A percentile compares a stretch with the other conserved stretches of the same genome.
Evolutionary conservation across 306 rosid species (phyloP).

Genomic region (Luffa aegyptiaca): DNA sequence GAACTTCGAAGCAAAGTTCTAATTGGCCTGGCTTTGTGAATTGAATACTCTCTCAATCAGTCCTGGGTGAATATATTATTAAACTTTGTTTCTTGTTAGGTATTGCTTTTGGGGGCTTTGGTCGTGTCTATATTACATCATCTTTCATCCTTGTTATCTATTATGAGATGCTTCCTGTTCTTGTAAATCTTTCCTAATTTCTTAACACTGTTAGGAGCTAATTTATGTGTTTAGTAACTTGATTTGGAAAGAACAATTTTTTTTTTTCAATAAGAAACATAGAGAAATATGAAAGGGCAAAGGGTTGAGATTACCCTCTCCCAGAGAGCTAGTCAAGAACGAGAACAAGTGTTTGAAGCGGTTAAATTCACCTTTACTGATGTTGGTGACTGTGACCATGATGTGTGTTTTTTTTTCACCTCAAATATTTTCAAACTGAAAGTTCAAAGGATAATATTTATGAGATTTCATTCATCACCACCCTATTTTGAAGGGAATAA

Average conservation of each 20-base stretch:
- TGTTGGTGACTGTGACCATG: neutral
- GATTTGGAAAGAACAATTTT: too few relatives aligned
- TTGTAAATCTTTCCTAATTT: neutral
- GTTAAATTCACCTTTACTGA: neutral
- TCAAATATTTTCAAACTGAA: too few relatives aligned
- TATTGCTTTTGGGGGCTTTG: neutral
- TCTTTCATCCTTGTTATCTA: neutral
- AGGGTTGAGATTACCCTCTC: too few relatives aligned
- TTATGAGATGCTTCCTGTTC: neutral
- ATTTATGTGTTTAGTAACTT: neutral
- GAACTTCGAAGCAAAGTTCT: neutral
- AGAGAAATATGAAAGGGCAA: too few relatives aligned
- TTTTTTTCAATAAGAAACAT: too few relatives aligned
- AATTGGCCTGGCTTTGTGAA: neutral
- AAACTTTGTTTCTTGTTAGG: neutral
- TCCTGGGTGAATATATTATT: neutral
- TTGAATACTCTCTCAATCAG: neutral
- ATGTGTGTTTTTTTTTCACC: too few relatives aligned
- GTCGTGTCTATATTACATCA: neutral
- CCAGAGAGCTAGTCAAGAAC: too few relatives aligned
- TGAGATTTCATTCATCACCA: too few relatives aligned
- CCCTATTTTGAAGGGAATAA: too few relatives aligned
- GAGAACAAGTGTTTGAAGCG: neutral
- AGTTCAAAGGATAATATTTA: too few relatives aligned
- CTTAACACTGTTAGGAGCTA: neutral